Evolutionary conservation across 805 yeast genomes (phyloP), one percentile per base, ranked within the genome.

Genomic region (Cyberlindnera subsufficiens): DNA sequence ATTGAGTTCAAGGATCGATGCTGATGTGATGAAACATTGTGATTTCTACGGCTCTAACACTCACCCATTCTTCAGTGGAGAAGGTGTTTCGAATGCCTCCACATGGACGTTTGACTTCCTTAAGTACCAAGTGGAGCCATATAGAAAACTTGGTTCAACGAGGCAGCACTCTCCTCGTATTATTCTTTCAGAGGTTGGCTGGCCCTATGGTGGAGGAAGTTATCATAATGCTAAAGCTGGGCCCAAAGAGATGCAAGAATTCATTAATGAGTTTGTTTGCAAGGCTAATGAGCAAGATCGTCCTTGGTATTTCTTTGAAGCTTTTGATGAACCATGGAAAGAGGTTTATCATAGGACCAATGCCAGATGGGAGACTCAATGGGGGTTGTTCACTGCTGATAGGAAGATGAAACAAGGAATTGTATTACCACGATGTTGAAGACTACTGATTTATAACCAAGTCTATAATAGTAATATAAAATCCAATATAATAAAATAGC

Each of bases 301-400:
- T 17, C 73, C 70, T 1, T 80, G 82, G 77, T 80, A 67, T 47
- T 80, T 70, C 61, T 80, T 78, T 53, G 86, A 81, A 53, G 87
- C 85, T 0, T 81, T 78, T 61, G 86, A 82, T 61, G 86, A 80
- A 53, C 85, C 86, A 0, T 80, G 86, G 86, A 82, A 80, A 50
- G 56, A 61, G 37, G 58, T 76, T 1, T 79, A 73, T 57, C 70
- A 77, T 53, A 72, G 71, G 18, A 67, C 59, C 1, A 68, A 66
- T 3, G 66, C 69, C 27, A 61, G 60, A 42, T 80, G 87, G 87
- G 88, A 82, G 52, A 71, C 85, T 1, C 77, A 80, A 49, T 82
- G 88, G 88, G 90, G 88, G 0, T 45, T 82, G 8, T 80, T 82
- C 52, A 66, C 71, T 1, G 51, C 55, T 6, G 71, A 77, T 41